Conservation (phyloP, 371 early-diverging fungal genomes). For the Homolaphlyctis polyrhiza region DNA sequence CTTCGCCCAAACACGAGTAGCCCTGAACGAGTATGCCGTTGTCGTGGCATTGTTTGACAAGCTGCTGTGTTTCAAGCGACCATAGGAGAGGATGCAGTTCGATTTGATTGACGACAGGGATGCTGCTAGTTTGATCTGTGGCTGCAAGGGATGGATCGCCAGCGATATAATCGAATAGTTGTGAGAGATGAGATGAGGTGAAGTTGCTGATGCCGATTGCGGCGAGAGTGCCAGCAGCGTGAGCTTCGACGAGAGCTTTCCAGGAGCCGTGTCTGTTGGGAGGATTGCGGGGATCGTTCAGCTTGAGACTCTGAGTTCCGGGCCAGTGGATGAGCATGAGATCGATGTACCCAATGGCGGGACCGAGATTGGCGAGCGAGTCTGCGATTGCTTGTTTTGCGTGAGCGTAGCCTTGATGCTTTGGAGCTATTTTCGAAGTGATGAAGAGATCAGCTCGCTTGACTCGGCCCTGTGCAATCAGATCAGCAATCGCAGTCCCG, state of each 20-base stretch:
- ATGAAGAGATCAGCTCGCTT: conserved; percentile 85
- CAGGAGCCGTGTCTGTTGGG: conserved; percentile 56
- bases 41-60: conserved; percentile 48
- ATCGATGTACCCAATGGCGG: conserved; percentile 66
- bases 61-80: conserved; percentile 28
- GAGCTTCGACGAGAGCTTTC: conserved; percentile 63
- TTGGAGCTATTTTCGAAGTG: conserved; percentile 90
- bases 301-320: conserved; percentile 51
- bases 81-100: conserved; percentile 16
- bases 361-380: conserved; percentile 56
- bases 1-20: conserved; percentile 90
- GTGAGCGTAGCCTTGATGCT: conserved; percentile 69
- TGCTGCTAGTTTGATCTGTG: conserved; percentile 14
- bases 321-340: conserved; percentile 92
- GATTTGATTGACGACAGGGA: conserved; percentile 47
- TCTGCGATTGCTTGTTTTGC: conserved; percentile 46
- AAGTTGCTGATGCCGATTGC: conserved; percentile 86
- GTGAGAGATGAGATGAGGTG: conserved; percentile 53
- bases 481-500: conserved; percentile 61
- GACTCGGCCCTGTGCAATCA: conserved; percentile 54
- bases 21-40: conserved; percentile 69
- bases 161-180: conserved; percentile 32
- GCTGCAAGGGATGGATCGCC: background rate
- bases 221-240: conserved; percentile 47
- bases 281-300: conserved; percentile 27